A percentile compares a stretch with the other conserved stretches of the same genome.
phyloP scores from a whole-genome alignment of 2,329 filamentous ascomycete genomes.

The Aphanocladium album region DNA sequence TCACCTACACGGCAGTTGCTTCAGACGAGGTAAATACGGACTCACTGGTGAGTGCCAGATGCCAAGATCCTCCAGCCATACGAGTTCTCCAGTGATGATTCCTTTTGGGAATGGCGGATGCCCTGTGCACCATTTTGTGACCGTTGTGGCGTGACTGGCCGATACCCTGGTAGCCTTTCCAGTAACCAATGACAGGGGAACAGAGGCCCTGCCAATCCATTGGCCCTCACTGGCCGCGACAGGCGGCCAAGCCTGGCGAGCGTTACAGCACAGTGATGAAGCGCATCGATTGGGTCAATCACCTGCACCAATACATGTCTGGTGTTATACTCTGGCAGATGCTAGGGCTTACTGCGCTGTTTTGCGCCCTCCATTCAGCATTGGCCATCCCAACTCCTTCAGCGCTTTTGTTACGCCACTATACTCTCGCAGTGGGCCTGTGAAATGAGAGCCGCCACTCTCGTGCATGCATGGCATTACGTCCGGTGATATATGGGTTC shows the following conservation, averaged over 20 bases:
- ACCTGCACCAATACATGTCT: neutral
- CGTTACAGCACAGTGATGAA: neutral
- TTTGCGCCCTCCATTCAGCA: neutral
- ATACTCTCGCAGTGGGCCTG: neutral
- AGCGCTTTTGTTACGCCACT: neutral
- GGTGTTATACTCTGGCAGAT: neutral
- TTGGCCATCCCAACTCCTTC: neutral
- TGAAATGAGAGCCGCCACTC: conserved; percentile 4
- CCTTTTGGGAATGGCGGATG: neutral
- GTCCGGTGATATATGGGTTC: conserved; percentile 3
- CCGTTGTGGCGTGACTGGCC: conserved; percentile 1
- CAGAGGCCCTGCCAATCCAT: neutral
- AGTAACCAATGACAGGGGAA: neutral
- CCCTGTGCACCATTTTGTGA: neutral
- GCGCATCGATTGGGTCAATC: neutral
- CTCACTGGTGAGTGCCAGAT: neutral
- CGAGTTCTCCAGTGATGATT: neutral
- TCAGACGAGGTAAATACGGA: neutral
- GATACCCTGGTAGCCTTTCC: neutral
- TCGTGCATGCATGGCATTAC: neutral
- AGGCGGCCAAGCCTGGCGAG: neutral
- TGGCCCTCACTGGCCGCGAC: neutral
- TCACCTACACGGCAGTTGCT: neutral
- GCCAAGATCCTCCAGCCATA: neutral
- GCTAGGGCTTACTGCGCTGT: neutral